Conservation (phyloP, 352 stramenopile genomes). For the Phytophthora cactorum region DNA sequence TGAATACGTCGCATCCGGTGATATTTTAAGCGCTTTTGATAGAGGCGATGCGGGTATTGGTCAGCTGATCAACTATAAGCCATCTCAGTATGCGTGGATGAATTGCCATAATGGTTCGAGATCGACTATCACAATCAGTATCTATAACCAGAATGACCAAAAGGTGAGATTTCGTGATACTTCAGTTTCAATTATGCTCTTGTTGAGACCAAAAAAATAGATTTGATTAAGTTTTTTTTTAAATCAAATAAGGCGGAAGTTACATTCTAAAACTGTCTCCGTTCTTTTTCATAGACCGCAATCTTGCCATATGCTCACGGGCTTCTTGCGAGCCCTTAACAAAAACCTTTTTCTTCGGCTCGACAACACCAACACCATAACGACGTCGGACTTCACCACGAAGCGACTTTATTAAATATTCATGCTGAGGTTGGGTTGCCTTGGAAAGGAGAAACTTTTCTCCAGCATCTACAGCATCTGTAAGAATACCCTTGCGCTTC, state of each 20-base stretch:
- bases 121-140: background rate
- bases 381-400: background rate
- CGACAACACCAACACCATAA: constrained; percentile 15
- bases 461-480: constrained; percentile 7
- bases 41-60: constrained; percentile 16
- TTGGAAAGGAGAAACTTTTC: constrained; percentile 7
- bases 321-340: background rate
- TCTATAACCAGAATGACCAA: background rate
- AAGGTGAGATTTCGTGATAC: background rate
- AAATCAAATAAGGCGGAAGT: background rate
- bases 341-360: background rate
- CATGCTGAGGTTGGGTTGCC: constrained; percentile 15
- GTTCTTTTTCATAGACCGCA: background rate
- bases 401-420: constrained; percentile 5
- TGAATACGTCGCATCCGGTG: constrained; percentile 19
- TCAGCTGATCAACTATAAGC: constrained; percentile 17
- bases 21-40: constrained; percentile 23
- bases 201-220: constrained; percentile 7
- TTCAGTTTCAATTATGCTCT: background rate
- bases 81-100: background rate
- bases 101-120: background rate
- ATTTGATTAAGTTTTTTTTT: background rate
- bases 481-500: constrained; percentile 15
- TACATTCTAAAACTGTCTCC: background rate
- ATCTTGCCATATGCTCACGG: background rate